Percentiles rank a stretch among this genome's conserved stretches.
These are phyloP conservation scores for Musa balbisiana DNA, from an alignment of 202 grass and related monocot genomes.

Conservation along the genomic window DNA sequence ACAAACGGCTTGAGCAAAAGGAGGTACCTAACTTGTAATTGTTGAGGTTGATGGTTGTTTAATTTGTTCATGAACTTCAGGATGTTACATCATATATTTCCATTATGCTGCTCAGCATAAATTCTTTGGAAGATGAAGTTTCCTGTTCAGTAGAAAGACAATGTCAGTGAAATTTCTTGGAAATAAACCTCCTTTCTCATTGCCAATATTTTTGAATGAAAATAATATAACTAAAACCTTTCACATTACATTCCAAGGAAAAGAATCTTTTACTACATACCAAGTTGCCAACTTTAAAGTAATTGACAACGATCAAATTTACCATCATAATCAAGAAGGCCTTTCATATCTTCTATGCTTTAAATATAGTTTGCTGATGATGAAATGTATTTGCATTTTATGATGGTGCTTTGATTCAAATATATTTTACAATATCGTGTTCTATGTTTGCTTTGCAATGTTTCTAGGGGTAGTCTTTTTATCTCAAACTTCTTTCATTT, in stretches of 20 bases:
- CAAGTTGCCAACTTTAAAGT: no score
- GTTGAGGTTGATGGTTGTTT: not conserved
- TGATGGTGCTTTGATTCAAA: not conserved
- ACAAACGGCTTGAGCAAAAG: constrained; percentile 81
- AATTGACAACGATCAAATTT: no score
- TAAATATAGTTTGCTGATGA: not conserved
- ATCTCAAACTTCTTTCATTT: constrained; percentile 25
- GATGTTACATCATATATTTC: not conserved
- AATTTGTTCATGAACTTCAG: not conserved
- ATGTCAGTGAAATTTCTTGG: not conserved
- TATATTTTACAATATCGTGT: not conserved
- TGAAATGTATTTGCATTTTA: not conserved
- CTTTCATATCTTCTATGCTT: no score
- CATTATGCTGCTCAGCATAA: not conserved
- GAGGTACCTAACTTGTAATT: constrained; percentile 40
- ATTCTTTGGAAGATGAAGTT: not conserved
- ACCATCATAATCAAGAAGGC: no score
- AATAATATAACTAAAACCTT: no score
- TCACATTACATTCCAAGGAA: no score
- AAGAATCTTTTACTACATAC: no score
- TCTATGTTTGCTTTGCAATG: not conserved
- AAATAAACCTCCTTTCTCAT: not conserved
- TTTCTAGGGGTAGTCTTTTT: not conserved
- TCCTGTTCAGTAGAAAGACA: not conserved
- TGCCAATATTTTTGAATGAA: not conserved